Evolutionary conservation across 345 rosid species (phyloP), one percentile per base, ranked within the genome.

Genomic region (Ceriops zippeliana): DNA sequence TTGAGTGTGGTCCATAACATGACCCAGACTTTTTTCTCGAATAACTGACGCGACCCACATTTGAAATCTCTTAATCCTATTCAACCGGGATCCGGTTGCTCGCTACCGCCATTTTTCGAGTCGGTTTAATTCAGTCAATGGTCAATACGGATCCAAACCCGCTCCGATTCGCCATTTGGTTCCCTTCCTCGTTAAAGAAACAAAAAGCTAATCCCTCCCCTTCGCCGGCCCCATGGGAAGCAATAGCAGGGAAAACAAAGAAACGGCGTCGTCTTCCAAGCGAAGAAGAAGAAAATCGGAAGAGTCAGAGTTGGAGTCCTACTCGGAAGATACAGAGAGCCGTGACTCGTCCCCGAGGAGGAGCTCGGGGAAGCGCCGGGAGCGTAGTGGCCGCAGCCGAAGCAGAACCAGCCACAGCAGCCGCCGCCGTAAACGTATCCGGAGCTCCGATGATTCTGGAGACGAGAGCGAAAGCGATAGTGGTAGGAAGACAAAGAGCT

Each of bases 401-500:
- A 46, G 76, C 61, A 74, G 61, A 54, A 72, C 74, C 70, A 73
- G 80, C 61, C 73, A 42, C 49, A 74, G 69, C 57, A 73, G 85
- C 61, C 68, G 84, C 61, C 68, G 75, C 30, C 65, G 79, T 63
- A 70, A 75, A 10, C 68, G 84, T n/a, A 67, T 62, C 47, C 60
- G 69, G 38, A 46, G 7, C 54, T 52, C 67, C 6, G 73, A 57
- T 61, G 79, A 74, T 58, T 78, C 83, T 5, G 69, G 53, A 20
- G 85, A 78, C 52, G 82, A 63, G 27, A 79, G 84, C 35, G 83
- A 77, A 7, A 73, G 75, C 51, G 82, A 79, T 51, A 71, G 61
- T 70, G 51, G 38, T 42, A 20, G 62, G 17, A 88, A 82, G 87
- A 85, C 74, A 67, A 79, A 64, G 72, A 59, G 51, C 2, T 78